A percentile compares a stretch with the other conserved stretches of the same genome.
These are phyloP conservation scores for Ophiostoma ulmi DNA, from an alignment of 2,329 filamentous ascomycete genomes.

Conservation along the genomic window DNA sequence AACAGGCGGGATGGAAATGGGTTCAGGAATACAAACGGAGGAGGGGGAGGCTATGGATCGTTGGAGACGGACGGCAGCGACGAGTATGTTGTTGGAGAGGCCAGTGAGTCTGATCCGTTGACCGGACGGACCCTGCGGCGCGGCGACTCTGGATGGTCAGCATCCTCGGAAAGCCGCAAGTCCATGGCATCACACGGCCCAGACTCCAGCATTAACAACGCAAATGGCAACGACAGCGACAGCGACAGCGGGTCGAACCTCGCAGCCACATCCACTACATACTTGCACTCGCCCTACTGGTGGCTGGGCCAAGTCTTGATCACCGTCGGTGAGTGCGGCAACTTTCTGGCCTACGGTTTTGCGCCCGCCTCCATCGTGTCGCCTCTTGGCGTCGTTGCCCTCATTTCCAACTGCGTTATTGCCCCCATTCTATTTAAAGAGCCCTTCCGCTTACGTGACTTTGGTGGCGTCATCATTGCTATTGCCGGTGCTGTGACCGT, in stretches of 20 bases:
- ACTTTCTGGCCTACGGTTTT: slow-evolving; percentile 96
- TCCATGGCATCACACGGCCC: slow-evolving; percentile 22
- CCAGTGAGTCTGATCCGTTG: slow-evolving; percentile 49
- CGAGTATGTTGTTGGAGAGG: slow-evolving; percentile 31
- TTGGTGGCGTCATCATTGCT: slow-evolving; percentile 81
- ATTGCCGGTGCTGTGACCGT: slow-evolving; percentile 86
- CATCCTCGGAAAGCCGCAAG: slow-evolving; percentile 1
- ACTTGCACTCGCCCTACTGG: slow-evolving; percentile 91
- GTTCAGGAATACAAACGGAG: not conserved
- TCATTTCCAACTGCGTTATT: slow-evolving; percentile 95
- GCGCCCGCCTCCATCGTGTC: slow-evolving; percentile 96
- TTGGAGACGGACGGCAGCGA: slow-evolving; percentile 28
- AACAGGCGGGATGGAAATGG: not conserved
- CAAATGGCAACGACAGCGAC: slow-evolving; percentile 33
- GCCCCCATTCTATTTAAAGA: slow-evolving; percentile 93
- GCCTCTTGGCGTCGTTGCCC: slow-evolving; percentile 89
- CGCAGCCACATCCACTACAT: slow-evolving; percentile 47
- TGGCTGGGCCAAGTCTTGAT: slow-evolving; percentile 92
- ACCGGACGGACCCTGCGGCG: slow-evolving; percentile 30
- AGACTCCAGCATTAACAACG: slow-evolving; percentile 28
- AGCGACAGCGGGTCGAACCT: slow-evolving; percentile 29
- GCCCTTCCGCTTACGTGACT: slow-evolving; percentile 75
- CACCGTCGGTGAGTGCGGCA: slow-evolving; percentile 86
- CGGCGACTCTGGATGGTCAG: slow-evolving; percentile 24
- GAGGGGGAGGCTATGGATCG: slow-evolving; percentile 26